Percentiles rank a stretch among this genome's conserved stretches.
These are phyloP conservation scores for Mortierella sp. DNA, from an alignment of 371 early-diverging fungal species.

Conservation along the genomic window DNA sequence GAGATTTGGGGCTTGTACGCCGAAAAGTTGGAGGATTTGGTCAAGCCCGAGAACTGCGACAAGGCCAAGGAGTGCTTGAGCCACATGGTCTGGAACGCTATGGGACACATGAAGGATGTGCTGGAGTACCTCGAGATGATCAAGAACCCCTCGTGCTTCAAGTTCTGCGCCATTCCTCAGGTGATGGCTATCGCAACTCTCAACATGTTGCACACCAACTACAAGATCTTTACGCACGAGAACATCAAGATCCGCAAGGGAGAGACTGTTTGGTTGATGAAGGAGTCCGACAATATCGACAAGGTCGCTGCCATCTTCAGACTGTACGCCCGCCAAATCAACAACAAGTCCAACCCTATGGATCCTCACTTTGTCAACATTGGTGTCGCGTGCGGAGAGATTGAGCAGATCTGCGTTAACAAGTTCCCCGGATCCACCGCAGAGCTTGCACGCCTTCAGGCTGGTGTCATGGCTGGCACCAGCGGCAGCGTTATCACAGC, in stretches of 20 bases:
- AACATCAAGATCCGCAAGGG: conserved; percentile 97
- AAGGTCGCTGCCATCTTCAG: conserved; percentile 77
- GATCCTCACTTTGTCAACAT: conserved; percentile 83
- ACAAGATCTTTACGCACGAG: conserved; percentile 75
- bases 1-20: conserved; percentile 89
- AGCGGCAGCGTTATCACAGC: conserved; percentile 35
- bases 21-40: conserved; percentile 69
- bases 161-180: conserved; percentile 98
- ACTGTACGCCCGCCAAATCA: conserved; percentile 74
- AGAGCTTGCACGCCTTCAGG: conserved; percentile 43
- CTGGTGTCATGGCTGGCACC: conserved; percentile 50
- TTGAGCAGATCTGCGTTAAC: conserved; percentile 45
- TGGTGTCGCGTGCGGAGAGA: conserved; percentile 58
- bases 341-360: conserved; percentile 73
- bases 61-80: conserved; percentile 84
- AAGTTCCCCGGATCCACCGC: conserved; percentile 51
- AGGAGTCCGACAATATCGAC: conserved; percentile 68
- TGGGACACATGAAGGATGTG: conserved; percentile 88
- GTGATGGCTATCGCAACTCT: conserved; percentile 98
- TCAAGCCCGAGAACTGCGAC: conserved; percentile 72
- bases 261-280: conserved; percentile 78
- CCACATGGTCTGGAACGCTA: conserved; percentile 89
- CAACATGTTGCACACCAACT: conserved; percentile 88
- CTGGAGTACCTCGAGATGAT: conserved; percentile 88
- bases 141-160: conserved; percentile 86